A percentile compares a stretch with the other conserved stretches of the same genome.
Evolutionary conservation across 1,284 basidiomycete genomes (phyloP).

Genomic region (Neonothopanus nambi): DNA sequence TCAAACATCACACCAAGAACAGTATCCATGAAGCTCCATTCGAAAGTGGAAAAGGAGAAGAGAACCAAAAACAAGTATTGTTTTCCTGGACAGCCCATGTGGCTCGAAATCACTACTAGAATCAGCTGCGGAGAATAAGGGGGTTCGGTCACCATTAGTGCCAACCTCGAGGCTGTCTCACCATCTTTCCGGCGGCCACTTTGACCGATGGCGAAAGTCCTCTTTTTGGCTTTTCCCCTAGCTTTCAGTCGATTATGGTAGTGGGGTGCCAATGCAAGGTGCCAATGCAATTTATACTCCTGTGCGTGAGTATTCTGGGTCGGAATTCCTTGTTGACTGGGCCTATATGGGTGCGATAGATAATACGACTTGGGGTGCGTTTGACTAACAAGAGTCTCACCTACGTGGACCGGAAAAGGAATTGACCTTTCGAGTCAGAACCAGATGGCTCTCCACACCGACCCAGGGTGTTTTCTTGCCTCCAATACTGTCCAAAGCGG

Average conservation of each 20-base stretch:
- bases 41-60: no score
- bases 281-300: slow-evolving; percentile 37
- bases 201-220: neutral
- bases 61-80: no score
- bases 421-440: slow-evolving; percentile 44
- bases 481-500: slow-evolving; percentile 37
- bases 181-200: neutral
- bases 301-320: slow-evolving; percentile 50
- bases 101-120: no score
- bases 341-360: slow-evolving; percentile 60
- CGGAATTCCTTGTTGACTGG: slow-evolving; percentile 60
- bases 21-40: no score
- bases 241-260: no score
- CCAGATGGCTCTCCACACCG: slow-evolving; percentile 47
- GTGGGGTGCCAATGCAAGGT: no score
- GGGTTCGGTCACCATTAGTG: no score
- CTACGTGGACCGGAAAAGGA: slow-evolving; percentile 34
- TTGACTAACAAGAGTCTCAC: slow-evolving; percentile 1
- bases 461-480: slow-evolving; percentile 32
- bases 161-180: no score
- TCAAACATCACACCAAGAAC: no score
- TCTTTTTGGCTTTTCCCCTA: no score
- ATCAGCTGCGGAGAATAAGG: no score
- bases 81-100: no score
- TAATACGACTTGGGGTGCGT: slow-evolving; percentile 62